Conservation (phyloP, 2,329 filamentous ascomycete genomes). For the Colletotrichum phormii region DNA sequence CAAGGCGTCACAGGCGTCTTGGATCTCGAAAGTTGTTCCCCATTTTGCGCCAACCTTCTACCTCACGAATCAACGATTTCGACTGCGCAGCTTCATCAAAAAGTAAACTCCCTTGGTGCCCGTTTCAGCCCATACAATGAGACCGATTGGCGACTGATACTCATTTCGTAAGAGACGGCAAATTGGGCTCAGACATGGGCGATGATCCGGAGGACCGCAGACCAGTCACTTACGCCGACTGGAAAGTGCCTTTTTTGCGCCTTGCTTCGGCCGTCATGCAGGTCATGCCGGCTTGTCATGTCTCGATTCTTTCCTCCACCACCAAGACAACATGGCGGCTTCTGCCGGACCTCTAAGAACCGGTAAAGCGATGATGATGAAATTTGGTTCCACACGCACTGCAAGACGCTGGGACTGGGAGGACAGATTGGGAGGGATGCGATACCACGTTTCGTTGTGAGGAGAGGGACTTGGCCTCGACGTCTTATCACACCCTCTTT, state of each 20-base stretch:
- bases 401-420: not conserved
- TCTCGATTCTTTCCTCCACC: conserved; percentile 17
- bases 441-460: not conserved
- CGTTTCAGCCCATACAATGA: not conserved
- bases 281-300: conserved; percentile 18
- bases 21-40: not conserved
- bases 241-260: not conserved
- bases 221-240: not conserved
- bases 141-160: not conserved
- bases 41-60: not conserved
- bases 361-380: not conserved
- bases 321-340: conserved; percentile 1
- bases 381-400: not conserved
- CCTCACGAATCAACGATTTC: not conserved
- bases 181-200: not conserved
- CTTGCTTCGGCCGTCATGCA: conserved; percentile 12
- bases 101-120: no score
- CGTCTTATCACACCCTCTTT: not conserved
- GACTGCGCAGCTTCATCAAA: not conserved
- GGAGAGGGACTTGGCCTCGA: not conserved
- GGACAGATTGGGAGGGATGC: not conserved
- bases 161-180: not conserved
- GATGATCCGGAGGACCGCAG: not conserved
- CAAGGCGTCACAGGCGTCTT: not conserved
- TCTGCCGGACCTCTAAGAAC: conserved; percentile 1